These are phyloP conservation scores for Quercus tomentella DNA, from an alignment of 331 rosid species.

Conservation along the genomic window DNA sequence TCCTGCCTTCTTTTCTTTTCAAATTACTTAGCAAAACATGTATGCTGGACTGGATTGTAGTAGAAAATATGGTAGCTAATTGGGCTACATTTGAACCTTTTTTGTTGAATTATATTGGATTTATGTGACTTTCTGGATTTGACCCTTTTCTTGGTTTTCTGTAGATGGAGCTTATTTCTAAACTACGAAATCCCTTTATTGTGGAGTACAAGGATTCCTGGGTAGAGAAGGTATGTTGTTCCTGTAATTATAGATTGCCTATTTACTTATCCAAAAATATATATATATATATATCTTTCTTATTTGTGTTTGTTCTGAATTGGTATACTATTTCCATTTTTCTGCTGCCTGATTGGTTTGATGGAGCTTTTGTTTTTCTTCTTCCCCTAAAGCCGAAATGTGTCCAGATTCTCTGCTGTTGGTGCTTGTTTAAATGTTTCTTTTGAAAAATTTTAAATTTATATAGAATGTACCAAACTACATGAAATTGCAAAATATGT, in stretches of 20 bases:
- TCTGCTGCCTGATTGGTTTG: neutral
- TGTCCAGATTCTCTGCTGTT: too few relatives aligned
- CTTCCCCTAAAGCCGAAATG: neutral
- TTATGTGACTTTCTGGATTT: conserved; percentile 8
- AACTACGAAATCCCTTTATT: conserved; percentile 79
- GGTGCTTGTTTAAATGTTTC: neutral
- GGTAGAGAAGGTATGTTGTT: conserved; percentile 87
- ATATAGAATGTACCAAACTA: neutral
- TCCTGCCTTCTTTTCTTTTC: too few relatives aligned
- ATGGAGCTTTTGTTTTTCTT: neutral
- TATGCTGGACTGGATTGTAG: neutral
- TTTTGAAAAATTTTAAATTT: neutral
- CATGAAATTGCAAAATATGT: neutral
- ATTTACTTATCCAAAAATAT: too few relatives aligned
- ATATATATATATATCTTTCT: too few relatives aligned
- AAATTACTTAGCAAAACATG: too few relatives aligned
- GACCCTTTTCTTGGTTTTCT: conserved; percentile 16
- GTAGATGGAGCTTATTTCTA: conserved; percentile 96
- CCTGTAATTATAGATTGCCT: neutral
- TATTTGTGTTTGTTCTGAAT: neutral
- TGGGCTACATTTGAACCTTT: conserved; percentile 12
- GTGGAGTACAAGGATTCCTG: conserved; percentile 99
- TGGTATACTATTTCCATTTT: neutral
- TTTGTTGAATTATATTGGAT: conserved; percentile 9
- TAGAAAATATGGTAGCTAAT: neutral